Evolutionary conservation across 2,329 filamentous ascomycete species (phyloP), one percentile per base, ranked within the genome.

Genomic region (Ceratocystis papillata): DNA sequence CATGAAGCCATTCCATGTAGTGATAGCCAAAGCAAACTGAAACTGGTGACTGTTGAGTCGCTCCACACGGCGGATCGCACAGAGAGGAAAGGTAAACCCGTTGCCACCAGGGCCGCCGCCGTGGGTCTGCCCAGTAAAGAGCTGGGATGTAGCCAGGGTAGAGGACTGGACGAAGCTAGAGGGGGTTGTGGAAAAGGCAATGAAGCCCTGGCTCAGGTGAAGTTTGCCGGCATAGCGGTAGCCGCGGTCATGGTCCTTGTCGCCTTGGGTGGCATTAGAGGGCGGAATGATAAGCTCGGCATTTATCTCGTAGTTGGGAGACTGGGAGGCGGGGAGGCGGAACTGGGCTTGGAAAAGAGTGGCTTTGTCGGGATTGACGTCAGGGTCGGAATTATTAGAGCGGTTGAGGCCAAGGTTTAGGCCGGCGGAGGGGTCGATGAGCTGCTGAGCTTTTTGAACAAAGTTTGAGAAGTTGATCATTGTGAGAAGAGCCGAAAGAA

Each of bases 301-400:
- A 68, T 89, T 91, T 77, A 99, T 96, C 79, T 99, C 94, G 78
- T 95, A 91, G 67, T 97, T 83, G 66, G 94, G 94, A 69, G 89
- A 92, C 77, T 99, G 93, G 48, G 90, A 88, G 73, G 90, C 86
- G 59, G 94, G 94, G 44, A 99, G 87, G 70, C 94, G 90, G 79
- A 99, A 99, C 77, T 99, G 94, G 75, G 88, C 87, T 78, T 94
- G 91, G 79, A 97, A 99, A 67, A 97, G 84, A 63, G 88, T 87
- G 66, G 91, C 86, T 79, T 96, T 97, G 73, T 92, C 93, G 62
- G 92, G 91, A 74, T 90, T 88, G 69, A 83, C 84, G 76, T 94
- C 89, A 67, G 87, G 84, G 72, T 86, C 83, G 71, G 87, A 85
- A 68, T 89, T 81, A 70, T 86, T 84, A 69, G 89, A 79, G 59